Base-by-base conservation (phyloP, 306 rosid species). In the Trifolium repens region DNA sequence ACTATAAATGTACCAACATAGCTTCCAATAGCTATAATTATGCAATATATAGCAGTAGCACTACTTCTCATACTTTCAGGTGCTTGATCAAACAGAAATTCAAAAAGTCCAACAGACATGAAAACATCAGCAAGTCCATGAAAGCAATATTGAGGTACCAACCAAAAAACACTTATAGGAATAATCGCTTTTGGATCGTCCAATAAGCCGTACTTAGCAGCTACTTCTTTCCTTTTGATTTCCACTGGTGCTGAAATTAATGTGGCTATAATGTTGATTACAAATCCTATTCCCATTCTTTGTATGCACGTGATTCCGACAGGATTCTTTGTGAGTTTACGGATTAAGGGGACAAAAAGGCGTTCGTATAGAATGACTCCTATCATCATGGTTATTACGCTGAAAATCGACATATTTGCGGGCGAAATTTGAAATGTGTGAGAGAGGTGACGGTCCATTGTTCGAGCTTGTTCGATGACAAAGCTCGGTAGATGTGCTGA, bases 31-130 rank as follows among this genome's bases (percentile, higher is more conserved):
- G 94, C 87, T 3, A 82, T 85, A 0, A 87, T 73, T 19, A 93
- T 37, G 86, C 90, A 86, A 17, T 79, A 86, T 2, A 93, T 72
- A 0, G 96, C 94, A 0, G 87, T 77, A 5, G 96, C 94, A 5
- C 78, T 88, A 69, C 94, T 90, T 69, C 92, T 73, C 91, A 88
- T 83, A 66, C 98, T 86, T 64, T 93, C 94, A 4, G 96, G 96
- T 8, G 98, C 76, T 19, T 91, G 96, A 54, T 90, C 93, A 52
- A 83, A 90, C 12, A 89, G 88, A 79, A 93, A 93, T 64, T 93
- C 96, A 75, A 93, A 79, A 78, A 87, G 96, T 8, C 91, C 96
- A 1, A 89, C 91, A 4, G 85, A 73, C 89, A 78, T 84, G 75
- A 93, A 93, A 13, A 89, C 90, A 50, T 93, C 96, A 7, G 85